Base-by-base conservation (phyloP, 352 stramenopile species). In the Pythium volutum region DNA sequence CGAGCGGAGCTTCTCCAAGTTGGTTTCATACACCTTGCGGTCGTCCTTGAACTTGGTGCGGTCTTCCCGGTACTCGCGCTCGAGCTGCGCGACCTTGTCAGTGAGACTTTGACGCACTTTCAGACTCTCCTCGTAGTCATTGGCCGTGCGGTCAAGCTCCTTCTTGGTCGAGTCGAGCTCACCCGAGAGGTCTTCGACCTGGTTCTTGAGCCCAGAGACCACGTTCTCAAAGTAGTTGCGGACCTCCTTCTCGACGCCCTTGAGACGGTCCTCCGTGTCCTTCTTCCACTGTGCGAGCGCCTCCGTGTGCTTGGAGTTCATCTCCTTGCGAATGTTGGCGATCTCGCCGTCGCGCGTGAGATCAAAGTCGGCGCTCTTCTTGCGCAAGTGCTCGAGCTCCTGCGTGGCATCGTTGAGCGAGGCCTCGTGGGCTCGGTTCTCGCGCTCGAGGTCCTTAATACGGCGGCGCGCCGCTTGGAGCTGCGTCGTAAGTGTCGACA, bases 91-190 rank as follows among this genome's bases (percentile, higher is more conserved):
- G n/a, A 93, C 75, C 60, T 93, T 93, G 49, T 91, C 84, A 2
- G 84, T 91, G 14, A 91, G 67, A 33, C 68, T 65, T 70, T 93
- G 81, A 15, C 84, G 76, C 5, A 85, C 77, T 51, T 87, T 77
- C 11, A 91, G 67, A 56, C 79, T 91, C 47, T 91, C 82, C 39
- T 93, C 81, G 62, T 91, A 93, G 59, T 93, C 84, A 54, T 69
- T 90, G 22, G 79, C 77, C 26, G 84, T 94, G 39, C 80, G 81
- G 31, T 94, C 81, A 18, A 91, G 65, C 58, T 94, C 82, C 51
- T 74, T 75, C 59, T 89, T 90, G 29, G 81, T 88, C 53, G 71
- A 79, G 29, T 91, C 80, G 9, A 91, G 50, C 51, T 93, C 84
- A 4, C 48, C 25, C 43, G 63, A 71, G 27, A 89, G 61, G 54